Percentiles rank a stretch among this genome's conserved stretches.
phyloP scores from a whole-genome alignment of 768 basidiomycete genomes.

The Clavulina sp. region DNA sequence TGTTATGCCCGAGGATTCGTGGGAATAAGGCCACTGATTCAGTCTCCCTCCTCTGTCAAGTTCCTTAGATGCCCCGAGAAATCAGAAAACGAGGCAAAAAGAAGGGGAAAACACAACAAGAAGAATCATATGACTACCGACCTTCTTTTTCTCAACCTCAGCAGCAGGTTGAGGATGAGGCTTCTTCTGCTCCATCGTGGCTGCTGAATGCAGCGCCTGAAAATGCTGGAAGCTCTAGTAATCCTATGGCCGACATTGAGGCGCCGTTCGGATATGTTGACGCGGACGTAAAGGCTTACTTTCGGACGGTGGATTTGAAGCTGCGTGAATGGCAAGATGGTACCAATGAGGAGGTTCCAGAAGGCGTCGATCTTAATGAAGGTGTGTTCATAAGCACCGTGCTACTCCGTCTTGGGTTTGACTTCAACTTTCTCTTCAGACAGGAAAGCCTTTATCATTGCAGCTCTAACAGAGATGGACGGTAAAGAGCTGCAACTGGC shows the following conservation, averaged over 20 bases:
- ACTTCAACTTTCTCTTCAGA: slow-evolving; percentile 26
- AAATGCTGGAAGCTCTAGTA: slow-evolving; percentile 18
- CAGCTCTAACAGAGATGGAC: slow-evolving; percentile 69
- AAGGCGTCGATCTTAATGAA: slow-evolving; percentile 50
- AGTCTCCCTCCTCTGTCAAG: neutral
- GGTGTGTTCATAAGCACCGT: slow-evolving; percentile 22
- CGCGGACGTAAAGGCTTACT: slow-evolving; percentile 82
- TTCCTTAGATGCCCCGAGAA: slow-evolving; percentile 5
- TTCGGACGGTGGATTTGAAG: slow-evolving; percentile 72
- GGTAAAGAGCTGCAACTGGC: slow-evolving; percentile 80
- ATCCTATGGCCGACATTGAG: slow-evolving; percentile 21
- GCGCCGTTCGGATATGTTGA: slow-evolving; percentile 86
- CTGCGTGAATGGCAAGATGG: slow-evolving; percentile 58
- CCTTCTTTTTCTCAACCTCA: neutral
- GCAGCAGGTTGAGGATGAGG: slow-evolving; percentile 11
- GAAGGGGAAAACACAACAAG: slow-evolving; percentile 6
- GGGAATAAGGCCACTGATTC: too few relatives aligned
- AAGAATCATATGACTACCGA: neutral
- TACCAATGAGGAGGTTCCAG: slow-evolving; percentile 22
- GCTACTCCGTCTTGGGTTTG: neutral
- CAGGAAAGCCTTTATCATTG: slow-evolving; percentile 56
- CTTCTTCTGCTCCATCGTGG: slow-evolving; percentile 44
- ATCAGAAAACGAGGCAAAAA: slow-evolving; percentile 9
- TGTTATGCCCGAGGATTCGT: too few relatives aligned
- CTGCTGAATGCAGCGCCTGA: slow-evolving; percentile 31